phyloP scores from a whole-genome alignment of 2,329 filamentous ascomycete species.

The Thyridium curvatum region DNA sequence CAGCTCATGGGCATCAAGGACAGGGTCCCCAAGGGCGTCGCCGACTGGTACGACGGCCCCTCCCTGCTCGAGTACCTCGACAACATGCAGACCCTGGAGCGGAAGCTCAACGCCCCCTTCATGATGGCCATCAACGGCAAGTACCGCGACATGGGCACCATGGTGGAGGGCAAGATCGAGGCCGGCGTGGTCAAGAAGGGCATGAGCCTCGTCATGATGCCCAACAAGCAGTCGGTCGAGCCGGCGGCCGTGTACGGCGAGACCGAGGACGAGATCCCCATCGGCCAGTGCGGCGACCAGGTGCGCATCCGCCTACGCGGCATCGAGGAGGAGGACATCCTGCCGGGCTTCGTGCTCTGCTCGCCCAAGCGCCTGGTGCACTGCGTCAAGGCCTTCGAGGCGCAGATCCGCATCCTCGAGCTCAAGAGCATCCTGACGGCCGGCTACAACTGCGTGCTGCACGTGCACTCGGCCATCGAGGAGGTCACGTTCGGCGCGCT shows the following conservation, averaged over 20 bases:
- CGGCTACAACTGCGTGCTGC: constrained; percentile 95
- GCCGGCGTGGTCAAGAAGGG: constrained; percentile 91
- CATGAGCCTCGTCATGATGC: constrained; percentile 86
- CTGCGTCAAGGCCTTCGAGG: constrained; percentile 84
- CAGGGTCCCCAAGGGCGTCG: constrained; percentile 68
- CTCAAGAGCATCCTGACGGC: constrained; percentile 90
- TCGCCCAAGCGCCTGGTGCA: constrained; percentile 91
- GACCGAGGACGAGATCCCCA: constrained; percentile 82
- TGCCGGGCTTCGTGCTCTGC: constrained; percentile 93
- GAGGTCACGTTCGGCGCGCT: constrained; percentile 88
- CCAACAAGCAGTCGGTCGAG: constrained; percentile 75
- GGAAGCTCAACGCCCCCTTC: constrained; percentile 97
- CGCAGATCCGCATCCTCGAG: constrained; percentile 92
- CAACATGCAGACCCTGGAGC: constrained; percentile 61
- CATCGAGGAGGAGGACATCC: constrained; percentile 94
- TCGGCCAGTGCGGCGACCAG: constrained; percentile 88
- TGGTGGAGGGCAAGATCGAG: constrained; percentile 97
- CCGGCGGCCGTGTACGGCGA: constrained; percentile 88
- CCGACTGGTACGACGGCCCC: constrained; percentile 81
- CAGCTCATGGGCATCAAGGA: constrained; percentile 82
- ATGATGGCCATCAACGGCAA: constrained; percentile 99
- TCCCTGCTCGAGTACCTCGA: constrained; percentile 95
- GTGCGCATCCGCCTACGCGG: constrained; percentile 87
- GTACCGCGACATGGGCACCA: constrained; percentile 94
- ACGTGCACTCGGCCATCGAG: constrained; percentile 95